Base-by-base conservation (phyloP, 2,329 filamentous ascomycete genomes). In the Exophiala sp. region DNA sequence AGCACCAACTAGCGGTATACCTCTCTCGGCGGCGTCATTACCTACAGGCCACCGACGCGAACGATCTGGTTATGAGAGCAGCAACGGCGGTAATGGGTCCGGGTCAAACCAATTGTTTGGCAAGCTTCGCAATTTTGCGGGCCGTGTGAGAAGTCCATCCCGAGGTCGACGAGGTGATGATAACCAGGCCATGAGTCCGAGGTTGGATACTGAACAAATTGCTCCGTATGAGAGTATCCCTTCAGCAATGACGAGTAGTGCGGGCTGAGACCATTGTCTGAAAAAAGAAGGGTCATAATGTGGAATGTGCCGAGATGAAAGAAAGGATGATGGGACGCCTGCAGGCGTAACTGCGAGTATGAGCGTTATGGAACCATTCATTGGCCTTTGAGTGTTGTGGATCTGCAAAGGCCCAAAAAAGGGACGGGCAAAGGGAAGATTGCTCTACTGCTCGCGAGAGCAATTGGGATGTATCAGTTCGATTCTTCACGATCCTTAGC, bases 81-180 rank as follows among this genome's bases (percentile, higher is more conserved):
- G 48, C 20, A 41, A 36, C 8, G 50, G 43, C 8, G 34, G 33
- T 21, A 32, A 21, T 14, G 35, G 47, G 29, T 50, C 46, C 2
- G 48, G 50, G 3, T 47, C 50, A 4, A 52, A 43, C 14, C 80
- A 76, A 54, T 74, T 85, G 34, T 77, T 79, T 9, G 73, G 70
- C 48, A 79, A 79, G 57, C 69, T 81, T 50, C 71, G 76, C 24
- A 80, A 75, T 51, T 72, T 84, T 16, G 78, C 79, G 2, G 79
- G 79, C n/a, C 76, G 81, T 18, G 82, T 84, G 75, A 75, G 82
- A 36, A 82, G 77, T 65, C 79, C 73, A 47, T 80, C 76, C 58
- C 77, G 81, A 50, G 78, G 75, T 38, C 72, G 79, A 21, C 71
- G 41, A 44, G 53, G 50, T 38, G 57, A 60, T 44, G 57, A 60